These are phyloP conservation scores for Puccinia horiana DNA, from an alignment of 1,284 basidiomycete genomes.

Conservation along the genomic window DNA sequence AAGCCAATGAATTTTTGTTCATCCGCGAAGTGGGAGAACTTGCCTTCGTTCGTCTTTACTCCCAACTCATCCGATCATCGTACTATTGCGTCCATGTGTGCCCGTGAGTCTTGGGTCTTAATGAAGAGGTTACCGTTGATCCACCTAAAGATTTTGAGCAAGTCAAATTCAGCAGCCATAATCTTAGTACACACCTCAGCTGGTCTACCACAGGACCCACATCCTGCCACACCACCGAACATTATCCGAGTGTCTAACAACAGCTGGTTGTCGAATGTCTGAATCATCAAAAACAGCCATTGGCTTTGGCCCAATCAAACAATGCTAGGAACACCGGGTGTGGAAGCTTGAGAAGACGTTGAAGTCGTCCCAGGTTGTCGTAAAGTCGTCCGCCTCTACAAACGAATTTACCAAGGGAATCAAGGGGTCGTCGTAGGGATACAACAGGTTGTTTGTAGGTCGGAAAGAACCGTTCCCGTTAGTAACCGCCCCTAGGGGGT, in stretches of 20 bases:
- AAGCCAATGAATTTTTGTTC: not conserved
- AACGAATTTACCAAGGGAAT: not conserved
- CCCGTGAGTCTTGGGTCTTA: not conserved
- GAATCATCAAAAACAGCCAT: too few species aligned
- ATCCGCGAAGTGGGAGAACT: too few species aligned
- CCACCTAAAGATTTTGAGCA: not conserved
- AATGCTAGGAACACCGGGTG: not conserved
- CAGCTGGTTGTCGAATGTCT: too few species aligned
- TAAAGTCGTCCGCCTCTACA: not conserved
- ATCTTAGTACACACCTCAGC: too few species aligned
- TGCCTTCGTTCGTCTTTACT: not conserved
- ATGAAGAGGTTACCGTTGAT: not conserved
- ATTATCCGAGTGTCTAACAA: too few species aligned
- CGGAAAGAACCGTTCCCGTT: not conserved
- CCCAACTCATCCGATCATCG: not conserved
- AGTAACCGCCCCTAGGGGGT: not conserved
- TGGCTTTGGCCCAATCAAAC: too few species aligned
- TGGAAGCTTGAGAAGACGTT: not conserved
- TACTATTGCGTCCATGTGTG: not conserved
- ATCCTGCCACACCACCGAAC: too few species aligned
- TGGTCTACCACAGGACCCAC: too few species aligned
- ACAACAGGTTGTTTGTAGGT: slow-evolving; percentile 15
- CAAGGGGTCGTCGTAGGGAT: not conserved
- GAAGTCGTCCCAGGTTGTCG: slow-evolving; percentile 17
- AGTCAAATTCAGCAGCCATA: too few species aligned